These are phyloP conservation scores for Apiospora hydei DNA, from an alignment of 2,329 filamentous ascomycete species.

Conservation along the genomic window DNA sequence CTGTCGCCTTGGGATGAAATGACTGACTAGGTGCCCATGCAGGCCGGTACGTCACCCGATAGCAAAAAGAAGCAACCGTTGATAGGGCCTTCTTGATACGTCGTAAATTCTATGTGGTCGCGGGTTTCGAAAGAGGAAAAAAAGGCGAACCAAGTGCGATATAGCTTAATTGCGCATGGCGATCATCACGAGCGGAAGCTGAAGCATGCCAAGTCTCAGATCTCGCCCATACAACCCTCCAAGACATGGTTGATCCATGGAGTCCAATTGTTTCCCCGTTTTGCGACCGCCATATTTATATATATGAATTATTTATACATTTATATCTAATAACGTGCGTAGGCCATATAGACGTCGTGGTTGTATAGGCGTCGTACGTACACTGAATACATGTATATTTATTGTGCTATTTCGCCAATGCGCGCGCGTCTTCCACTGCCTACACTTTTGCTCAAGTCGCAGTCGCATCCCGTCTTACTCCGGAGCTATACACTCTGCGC, in stretches of 20 bases:
- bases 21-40: slow-evolving; percentile 1
- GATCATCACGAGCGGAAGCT: slow-evolving; percentile 8
- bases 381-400: background rate
- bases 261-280: background rate
- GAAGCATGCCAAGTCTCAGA: slow-evolving; percentile 23
- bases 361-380: background rate
- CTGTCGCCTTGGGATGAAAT: background rate
- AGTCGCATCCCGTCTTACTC: slow-evolving; percentile 5
- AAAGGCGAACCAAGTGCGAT: background rate
- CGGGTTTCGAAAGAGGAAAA: background rate
- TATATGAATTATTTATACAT: too few relatives aligned
- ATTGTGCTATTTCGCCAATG: background rate
- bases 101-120: background rate
- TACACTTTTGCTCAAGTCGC: background rate
- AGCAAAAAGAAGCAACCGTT: background rate
- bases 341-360: too few relatives aligned
- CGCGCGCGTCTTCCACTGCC: background rate
- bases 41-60: background rate
- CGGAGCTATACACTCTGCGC: background rate
- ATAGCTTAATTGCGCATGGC: background rate
- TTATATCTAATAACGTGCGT: background rate
- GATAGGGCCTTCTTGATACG: background rate
- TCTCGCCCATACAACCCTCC: slow-evolving; percentile 11
- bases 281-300: background rate
- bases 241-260: slow-evolving; percentile 5